Evolutionary conservation across 495 filamentous ascomycete genomes (phyloP), one percentile per base, ranked within the genome.

Genomic region (Alectoria sarmentosa): DNA sequence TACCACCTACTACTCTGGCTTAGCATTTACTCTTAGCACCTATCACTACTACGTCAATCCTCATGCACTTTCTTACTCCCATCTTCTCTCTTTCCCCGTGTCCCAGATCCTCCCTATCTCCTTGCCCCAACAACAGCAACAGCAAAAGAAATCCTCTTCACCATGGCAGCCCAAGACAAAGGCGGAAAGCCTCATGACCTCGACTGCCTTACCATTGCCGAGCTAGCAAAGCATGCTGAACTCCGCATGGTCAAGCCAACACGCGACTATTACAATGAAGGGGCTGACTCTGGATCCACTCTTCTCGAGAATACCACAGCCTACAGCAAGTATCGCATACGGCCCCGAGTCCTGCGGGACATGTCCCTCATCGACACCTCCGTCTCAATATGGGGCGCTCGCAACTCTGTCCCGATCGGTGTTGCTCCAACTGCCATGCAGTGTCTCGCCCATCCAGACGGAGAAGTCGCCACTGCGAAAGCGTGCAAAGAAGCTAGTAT

Each of bases 391-490:
- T 79, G 84, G 42, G 81, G 77, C 3, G 69, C 62, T 26, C 44
- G 62, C 23, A 72, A 72, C 14, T 61, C 66, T 3, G 64, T 77
- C 15, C 80, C 77, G 2, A 69, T 81, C 19, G 76, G 76, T 8
- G 65, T 77, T 28, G 72, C 76, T 2, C 80, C 78, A 37, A 74
- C 78, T 0, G 80, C 74, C 15, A 75, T 82, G 69, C 80, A 81
- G 30, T 73, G 69, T 36, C 82, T 94, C 3, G 90, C 89, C 14
- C 83, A 96, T 73, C 84, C 84, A 2, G 87, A 92, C 69, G 91
- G 90, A 49, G 91, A 96, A 72, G 68, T 81, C 52, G 80, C 77
- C 14, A 79, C 81, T 28, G 71, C 76, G 15, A 71, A 75, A 14
- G 80, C 79, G 14, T 76, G 74, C 32, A 75, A 73, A 11, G 73